Percentiles rank a stretch among this genome's conserved stretches.
Evolutionary conservation across 169 alveolate species (phyloP).

Genomic region (Cystoisospora suis): DNA sequence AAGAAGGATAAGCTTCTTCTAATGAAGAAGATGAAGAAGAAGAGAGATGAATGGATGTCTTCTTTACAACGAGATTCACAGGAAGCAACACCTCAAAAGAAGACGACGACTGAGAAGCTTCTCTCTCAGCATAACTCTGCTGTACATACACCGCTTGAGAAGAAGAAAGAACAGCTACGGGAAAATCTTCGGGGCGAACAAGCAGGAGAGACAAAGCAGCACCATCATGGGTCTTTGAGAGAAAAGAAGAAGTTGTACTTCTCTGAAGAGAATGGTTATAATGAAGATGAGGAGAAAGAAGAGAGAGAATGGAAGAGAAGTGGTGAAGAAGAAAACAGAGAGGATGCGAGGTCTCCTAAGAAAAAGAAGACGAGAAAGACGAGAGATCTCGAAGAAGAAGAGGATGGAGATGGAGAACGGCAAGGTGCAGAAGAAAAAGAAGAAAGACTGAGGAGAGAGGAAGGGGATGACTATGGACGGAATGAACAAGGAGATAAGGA

Average conservation of each 20-base stretch:
- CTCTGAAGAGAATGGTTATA: too few relatives aligned
- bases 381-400: neutral
- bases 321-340: neutral
- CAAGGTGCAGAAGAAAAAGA: neutral
- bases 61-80: too few relatives aligned
- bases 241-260: too few relatives aligned
- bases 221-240: too few relatives aligned
- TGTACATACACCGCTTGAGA: neutral
- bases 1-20: too few relatives aligned
- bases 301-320: neutral
- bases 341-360: neutral
- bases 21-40: too few relatives aligned
- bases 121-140: too few relatives aligned
- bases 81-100: too few relatives aligned
- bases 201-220: too few relatives aligned
- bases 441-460: neutral
- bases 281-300: neutral
- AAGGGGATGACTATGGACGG: neutral
- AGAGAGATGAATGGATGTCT: too few relatives aligned
- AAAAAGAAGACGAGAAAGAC: neutral
- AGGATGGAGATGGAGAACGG: too few relatives aligned
- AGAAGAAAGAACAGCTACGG: neutral
- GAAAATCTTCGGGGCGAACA: neutral
- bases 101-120: too few relatives aligned
- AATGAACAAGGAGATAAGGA: neutral